Evolutionary conservation across 1,284 basidiomycete species (phyloP).

Genomic region (Testicularia cyperi): DNA sequence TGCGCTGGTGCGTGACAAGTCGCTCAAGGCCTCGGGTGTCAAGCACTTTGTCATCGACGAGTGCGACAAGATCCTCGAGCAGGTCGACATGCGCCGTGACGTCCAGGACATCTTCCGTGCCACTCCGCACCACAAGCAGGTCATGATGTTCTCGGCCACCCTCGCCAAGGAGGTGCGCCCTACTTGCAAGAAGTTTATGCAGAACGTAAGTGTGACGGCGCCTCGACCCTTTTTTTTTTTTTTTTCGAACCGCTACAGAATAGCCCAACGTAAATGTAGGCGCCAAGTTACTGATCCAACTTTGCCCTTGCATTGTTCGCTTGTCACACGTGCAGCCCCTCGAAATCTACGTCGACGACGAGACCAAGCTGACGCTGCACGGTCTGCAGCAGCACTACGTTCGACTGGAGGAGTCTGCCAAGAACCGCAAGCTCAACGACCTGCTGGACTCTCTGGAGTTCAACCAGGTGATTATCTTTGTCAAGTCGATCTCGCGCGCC

Average conservation of each 20-base stretch:
- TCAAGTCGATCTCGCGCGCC: constrained; percentile 94
- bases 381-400: constrained; percentile 99
- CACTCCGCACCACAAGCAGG: constrained; percentile 99
- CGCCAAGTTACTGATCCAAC: too few species aligned
- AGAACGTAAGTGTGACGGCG: constrained; percentile 72
- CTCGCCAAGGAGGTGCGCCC: constrained; percentile 93
- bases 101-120: constrained; percentile 99
- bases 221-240: background rate
- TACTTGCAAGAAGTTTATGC: constrained; percentile 99
- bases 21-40: constrained; percentile 55
- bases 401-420: constrained; percentile 76
- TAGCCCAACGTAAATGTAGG: too few species aligned
- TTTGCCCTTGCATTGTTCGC: background rate
- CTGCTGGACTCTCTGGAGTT: constrained; percentile 95
- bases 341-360: constrained; percentile 99
- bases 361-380: constrained; percentile 97
- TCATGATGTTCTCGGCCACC: constrained; percentile 99
- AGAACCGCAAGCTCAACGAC: constrained; percentile 98
- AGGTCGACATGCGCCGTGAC: constrained; percentile 99
- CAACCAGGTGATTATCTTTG: constrained; percentile 99
- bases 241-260: background rate
- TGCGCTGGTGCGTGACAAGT: constrained; percentile 58
- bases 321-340: constrained; percentile 70
- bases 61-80: constrained; percentile 99
- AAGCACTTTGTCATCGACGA: constrained; percentile 98